phyloP scores from a whole-genome alignment of 2,329 filamentous ascomycete species.

The Cryoendolithus antarcticus region DNA sequence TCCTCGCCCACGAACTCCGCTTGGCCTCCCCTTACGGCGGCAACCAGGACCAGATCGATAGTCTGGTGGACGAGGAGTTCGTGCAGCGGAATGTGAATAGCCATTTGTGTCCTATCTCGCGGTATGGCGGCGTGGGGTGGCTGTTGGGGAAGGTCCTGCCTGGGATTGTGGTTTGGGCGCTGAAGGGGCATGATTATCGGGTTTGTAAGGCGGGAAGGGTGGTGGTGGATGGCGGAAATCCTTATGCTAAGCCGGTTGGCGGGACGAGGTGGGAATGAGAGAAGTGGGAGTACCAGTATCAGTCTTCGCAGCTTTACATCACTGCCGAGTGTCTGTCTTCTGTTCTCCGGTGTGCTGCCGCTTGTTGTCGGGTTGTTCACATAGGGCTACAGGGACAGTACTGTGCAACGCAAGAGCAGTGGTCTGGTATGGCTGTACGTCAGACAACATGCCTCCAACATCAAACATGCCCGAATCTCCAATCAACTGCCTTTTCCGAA shows the following conservation, averaged over 20 bases:
- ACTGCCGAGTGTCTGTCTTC: no score
- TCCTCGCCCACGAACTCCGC: constrained; percentile 17
- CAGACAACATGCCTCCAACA: no score
- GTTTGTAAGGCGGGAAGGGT: constrained; percentile 13
- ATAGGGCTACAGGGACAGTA: no score
- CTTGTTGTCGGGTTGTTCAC: no score
- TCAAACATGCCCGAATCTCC: no score
- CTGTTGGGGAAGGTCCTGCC: constrained; percentile 16
- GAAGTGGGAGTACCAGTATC: no score
- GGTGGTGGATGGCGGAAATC: constrained; percentile 13
- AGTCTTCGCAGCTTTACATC: no score
- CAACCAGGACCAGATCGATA: constrained; percentile 14
- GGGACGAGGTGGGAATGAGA: no score
- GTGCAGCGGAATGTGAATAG: constrained; percentile 7
- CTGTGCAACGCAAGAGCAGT: no score
- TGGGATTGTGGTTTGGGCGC: constrained; percentile 15
- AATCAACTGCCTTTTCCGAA: no score
- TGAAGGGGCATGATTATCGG: constrained; percentile 22
- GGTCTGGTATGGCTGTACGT: no score
- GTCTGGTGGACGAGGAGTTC: constrained; percentile 14
- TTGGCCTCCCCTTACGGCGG: constrained; percentile 16
- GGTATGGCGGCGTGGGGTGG: constrained; percentile 22
- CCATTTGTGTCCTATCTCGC: constrained; percentile 19
- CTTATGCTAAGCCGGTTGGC: constrained; percentile 9
- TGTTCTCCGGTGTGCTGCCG: no score